A percentile compares a stretch with the other conserved stretches of the same genome.
phyloP scores from a whole-genome alignment of 2,329 filamentous ascomycete genomes.

The Aureobasidium musti region DNA sequence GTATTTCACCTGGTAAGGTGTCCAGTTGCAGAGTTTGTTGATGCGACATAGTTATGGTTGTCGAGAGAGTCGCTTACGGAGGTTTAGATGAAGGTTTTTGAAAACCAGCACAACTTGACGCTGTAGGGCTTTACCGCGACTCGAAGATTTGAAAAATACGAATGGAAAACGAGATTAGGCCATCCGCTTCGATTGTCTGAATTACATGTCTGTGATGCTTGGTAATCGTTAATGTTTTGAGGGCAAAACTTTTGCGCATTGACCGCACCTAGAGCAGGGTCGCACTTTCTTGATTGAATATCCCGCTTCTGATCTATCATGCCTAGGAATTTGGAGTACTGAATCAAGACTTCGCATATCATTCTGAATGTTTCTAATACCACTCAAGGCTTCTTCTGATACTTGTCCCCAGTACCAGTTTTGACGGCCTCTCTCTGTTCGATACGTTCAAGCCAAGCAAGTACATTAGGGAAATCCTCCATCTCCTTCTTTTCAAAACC shows the following conservation, averaged over 20 bases:
- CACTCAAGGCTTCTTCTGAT: conserved; percentile 30
- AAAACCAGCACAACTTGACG: not conserved
- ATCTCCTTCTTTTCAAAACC: conserved; percentile 54
- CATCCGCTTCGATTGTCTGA: not conserved
- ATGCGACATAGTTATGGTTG: not conserved
- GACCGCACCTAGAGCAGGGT: not conserved
- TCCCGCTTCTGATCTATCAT: not conserved
- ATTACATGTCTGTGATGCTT: not conserved
- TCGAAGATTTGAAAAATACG: not conserved
- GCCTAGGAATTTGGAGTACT: no score
- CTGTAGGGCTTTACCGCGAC: not conserved
- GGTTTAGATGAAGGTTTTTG: not conserved
- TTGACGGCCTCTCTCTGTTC: conserved; percentile 52
- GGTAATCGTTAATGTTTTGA: not conserved
- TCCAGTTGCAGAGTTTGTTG: not conserved
- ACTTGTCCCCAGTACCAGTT: conserved; percentile 48
- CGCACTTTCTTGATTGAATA: not conserved
- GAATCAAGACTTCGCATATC: no score
- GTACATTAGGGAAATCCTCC: conserved; percentile 53
- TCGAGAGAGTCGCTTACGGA: not conserved
- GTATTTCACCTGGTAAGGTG: not conserved
- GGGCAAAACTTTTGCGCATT: not conserved
- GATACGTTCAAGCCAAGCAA: conserved; percentile 58
- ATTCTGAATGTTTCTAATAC: not conserved
- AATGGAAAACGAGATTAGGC: not conserved